Base-by-base conservation (phyloP, 2,329 filamentous ascomycete species). In the Cercospora sesami region DNA sequence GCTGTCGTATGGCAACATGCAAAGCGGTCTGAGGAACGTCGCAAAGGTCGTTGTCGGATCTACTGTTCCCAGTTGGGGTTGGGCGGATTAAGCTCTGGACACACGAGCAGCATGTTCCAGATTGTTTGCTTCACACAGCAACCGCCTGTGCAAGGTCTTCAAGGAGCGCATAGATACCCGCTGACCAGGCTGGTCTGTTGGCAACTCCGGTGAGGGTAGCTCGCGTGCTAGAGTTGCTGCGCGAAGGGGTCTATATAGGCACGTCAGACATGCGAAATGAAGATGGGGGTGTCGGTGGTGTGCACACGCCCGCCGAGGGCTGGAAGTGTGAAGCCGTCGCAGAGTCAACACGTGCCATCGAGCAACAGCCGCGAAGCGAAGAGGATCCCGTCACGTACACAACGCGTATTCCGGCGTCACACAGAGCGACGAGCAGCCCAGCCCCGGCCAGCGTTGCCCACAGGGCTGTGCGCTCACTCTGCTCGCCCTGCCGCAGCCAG, bases 321-420 rank as follows among this genome's bases (percentile, higher is more conserved):
- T 26, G 61, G 14, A 21, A 63, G 28, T 28, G 18, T 9, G 60
- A 31, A 53, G 60, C 39, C 60, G 45, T 45, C 28, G 39, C 39
- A 51, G 33, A 53, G 39, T 28, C 26, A 21, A 57, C 61, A 64
- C 48, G 61, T 57, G 51, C 48, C 16, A 30, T 55, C 45, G 60
- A 63, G 60, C 60, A 63, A 63, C 60, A 63, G 42, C 60, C 60
- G 60, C 16, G 60, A 53, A 63, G 60, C 60, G 60, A 63, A 45
- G 39, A 21, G 23, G 42, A 51, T 51, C 59, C 42, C 42, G 60
- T 48, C 60, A 53, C 60, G 60, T 63, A 26, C 26, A 63, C 60
- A 51, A 63, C 60, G 45, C 60, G 60, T 63, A 48, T 63, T 53
- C 60, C 42, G 60, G 42, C 28, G 45, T 36, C 39, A 63, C 45